phyloP scores from a whole-genome alignment of 495 filamentous ascomycete species.

The Penicillium manginii region DNA sequence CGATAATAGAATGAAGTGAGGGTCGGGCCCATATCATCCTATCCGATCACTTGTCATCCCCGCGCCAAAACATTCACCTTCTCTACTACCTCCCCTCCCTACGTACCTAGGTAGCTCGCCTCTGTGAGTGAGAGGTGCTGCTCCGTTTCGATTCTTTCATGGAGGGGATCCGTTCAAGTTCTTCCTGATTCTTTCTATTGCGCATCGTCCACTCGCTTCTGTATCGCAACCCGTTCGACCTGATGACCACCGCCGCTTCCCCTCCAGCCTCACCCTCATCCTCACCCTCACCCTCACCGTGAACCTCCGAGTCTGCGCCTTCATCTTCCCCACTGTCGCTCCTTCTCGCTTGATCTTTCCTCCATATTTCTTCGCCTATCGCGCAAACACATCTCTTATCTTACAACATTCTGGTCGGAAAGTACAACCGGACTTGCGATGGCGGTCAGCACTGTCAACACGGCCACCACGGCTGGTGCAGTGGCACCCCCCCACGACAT shows the following conservation, averaged over 20 bases:
- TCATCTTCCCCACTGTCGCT: slow-evolving; percentile 11
- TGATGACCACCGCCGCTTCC: slow-evolving; percentile 16
- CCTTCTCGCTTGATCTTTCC: slow-evolving; percentile 1
- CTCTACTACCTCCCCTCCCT: slow-evolving; percentile 6
- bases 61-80: slow-evolving; percentile 32
- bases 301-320: not conserved
- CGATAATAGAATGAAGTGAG: slow-evolving; percentile 1
- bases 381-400: slow-evolving; percentile 1
- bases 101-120: slow-evolving; percentile 1
- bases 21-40: slow-evolving; percentile 15
- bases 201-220: slow-evolving; percentile 6
- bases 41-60: slow-evolving; percentile 12
- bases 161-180: slow-evolving; percentile 28
- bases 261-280: slow-evolving; percentile 2
- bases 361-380: slow-evolving; percentile 3
- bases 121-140: slow-evolving; percentile 1
- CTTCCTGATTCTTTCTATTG: slow-evolving; percentile 9
- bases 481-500: slow-evolving; percentile 19
- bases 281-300: not conserved
- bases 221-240: slow-evolving; percentile 3
- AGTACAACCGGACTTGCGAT: slow-evolving; percentile 34
- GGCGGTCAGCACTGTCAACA: slow-evolving; percentile 31
- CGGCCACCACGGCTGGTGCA: slow-evolving; percentile 12
- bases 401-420: slow-evolving; percentile 12
- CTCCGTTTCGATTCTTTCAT: slow-evolving; percentile 17